phyloP scores from a whole-genome alignment of 192 early-diverging fungal species.

The Entomortierella parvispora region DNA sequence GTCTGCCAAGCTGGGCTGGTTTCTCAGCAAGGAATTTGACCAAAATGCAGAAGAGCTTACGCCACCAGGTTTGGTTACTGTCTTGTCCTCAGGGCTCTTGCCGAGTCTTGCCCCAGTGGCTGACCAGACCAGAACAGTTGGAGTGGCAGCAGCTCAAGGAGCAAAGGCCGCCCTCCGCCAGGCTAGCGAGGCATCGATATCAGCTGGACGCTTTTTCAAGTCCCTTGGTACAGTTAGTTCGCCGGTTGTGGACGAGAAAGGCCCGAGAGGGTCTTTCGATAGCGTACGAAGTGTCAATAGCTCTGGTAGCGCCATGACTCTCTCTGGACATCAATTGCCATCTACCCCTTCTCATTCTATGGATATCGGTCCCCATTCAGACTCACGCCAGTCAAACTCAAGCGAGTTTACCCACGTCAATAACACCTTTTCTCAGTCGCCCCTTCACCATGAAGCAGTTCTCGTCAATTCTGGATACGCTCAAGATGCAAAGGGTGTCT shows the following conservation, averaged over 20 bases:
- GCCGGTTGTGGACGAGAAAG: slow-evolving; percentile 14
- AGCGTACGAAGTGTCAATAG: slow-evolving; percentile 33
- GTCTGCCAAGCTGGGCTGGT: slow-evolving; percentile 15
- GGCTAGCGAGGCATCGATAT: slow-evolving; percentile 41
- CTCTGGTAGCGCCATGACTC: slow-evolving; percentile 10
- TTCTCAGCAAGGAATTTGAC: slow-evolving; percentile 45
- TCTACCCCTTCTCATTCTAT: too few relatives aligned
- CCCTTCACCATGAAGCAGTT: too few relatives aligned
- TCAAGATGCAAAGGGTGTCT: too few relatives aligned
- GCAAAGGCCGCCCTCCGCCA: slow-evolving; percentile 38
- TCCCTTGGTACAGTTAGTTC: slow-evolving; percentile 26
- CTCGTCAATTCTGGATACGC: too few relatives aligned
- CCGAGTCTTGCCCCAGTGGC: slow-evolving; percentile 1
- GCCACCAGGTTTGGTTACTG: neutral
- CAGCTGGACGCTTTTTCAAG: slow-evolving; percentile 49
- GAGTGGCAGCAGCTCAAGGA: slow-evolving; percentile 26
- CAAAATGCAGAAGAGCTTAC: slow-evolving; percentile 6
- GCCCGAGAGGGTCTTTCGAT: slow-evolving; percentile 29
- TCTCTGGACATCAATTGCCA: slow-evolving; percentile 8
- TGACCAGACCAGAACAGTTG: slow-evolving; percentile 18
- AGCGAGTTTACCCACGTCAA: too few relatives aligned
- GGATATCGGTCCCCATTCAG: neutral
- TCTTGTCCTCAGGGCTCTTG: neutral
- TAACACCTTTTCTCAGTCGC: too few relatives aligned
- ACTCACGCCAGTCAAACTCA: too few relatives aligned